Evolutionary conservation across 192 early-diverging fungal species (phyloP), one percentile per base, ranked within the genome.

Genomic region (Podila clonocystis): DNA sequence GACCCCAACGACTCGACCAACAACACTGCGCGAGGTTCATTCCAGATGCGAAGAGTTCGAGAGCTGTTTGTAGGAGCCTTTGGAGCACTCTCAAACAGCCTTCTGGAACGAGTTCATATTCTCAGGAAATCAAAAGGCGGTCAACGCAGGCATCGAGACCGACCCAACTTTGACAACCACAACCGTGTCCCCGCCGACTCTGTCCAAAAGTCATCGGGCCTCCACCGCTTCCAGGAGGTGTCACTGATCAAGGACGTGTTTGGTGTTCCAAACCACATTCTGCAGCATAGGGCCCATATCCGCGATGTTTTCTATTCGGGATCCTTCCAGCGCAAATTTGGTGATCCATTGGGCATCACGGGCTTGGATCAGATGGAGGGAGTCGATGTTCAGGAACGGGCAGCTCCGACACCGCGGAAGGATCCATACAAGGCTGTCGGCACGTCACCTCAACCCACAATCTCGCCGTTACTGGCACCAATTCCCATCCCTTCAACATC

Each of bases 151-250:
- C n/a, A 20, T 24, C n/a, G 52, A 2, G n/a, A 26, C n/a, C 52
- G 52, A 26, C 52, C 52, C 24, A 26, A 55, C 20, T 61, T 61
- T 24, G 59, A 61, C 24, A 26, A 34, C 30, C 59, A 61, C 22
- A 61, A 61, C 29, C 59, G 59, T 30, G 59, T 61, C 2, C 59
- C 59, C 12, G 59, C 59, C 15, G 29, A 61, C 26, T 61, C 59
- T 28, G 28, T 17, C 15, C 17, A 28, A 61, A 61, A 61, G 59
- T 61, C 59, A 11, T 61, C 59, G 29, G 59, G 59, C 0, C 29
- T 61, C 22, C 59, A 61, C 26, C 59, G 30, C 12, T 26, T 19
- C 7, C 28, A 61, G 30, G 22, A 61, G 26, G 59, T 61, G 9
- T 61, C 59, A 30, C 59, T 61, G 20, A 55, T 55, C 24, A 26